Conservation (phyloP, 2,329 filamentous ascomycete genomes). For the Fusarium sp. region DNA sequence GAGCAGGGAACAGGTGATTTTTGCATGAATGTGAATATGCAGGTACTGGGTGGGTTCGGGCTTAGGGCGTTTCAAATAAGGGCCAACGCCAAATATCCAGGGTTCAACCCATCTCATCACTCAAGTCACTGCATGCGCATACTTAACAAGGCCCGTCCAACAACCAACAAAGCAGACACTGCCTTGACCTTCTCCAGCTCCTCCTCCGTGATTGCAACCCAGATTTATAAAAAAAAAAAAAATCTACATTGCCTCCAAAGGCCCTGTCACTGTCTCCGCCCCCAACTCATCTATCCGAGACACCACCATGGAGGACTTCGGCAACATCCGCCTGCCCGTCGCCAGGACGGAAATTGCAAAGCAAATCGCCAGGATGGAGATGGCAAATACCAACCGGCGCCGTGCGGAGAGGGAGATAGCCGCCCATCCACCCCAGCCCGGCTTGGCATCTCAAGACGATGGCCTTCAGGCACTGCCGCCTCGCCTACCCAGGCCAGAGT, state of each 20-base stretch:
- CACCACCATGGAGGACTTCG: not conserved
- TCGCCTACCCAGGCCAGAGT: not conserved
- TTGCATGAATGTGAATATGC: not conserved
- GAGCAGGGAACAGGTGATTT: not conserved
- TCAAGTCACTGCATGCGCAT: not conserved
- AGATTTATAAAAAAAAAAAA: not conserved
- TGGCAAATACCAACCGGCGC: not conserved
- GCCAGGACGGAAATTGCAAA: not conserved
- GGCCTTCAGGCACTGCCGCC: not conserved
- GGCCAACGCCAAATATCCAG: not conserved
- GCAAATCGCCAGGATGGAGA: not conserved
- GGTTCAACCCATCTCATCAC: not conserved
- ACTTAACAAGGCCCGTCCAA: not conserved
- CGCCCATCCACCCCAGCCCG: not conserved
- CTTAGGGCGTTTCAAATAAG: not conserved
- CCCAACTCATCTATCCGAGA: not conserved
- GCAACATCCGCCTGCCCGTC: not conserved
- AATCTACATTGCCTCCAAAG: not conserved
- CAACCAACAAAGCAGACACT: not conserved
- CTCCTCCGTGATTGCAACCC: not conserved
- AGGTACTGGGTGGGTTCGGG: not conserved
- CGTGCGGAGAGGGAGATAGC: not conserved
- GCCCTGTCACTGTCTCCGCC: not conserved
- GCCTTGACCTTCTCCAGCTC: not conserved
- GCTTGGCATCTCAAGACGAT: not conserved